Base-by-base conservation (phyloP, 345 rosid species). In the Citrus hindsii region DNA sequence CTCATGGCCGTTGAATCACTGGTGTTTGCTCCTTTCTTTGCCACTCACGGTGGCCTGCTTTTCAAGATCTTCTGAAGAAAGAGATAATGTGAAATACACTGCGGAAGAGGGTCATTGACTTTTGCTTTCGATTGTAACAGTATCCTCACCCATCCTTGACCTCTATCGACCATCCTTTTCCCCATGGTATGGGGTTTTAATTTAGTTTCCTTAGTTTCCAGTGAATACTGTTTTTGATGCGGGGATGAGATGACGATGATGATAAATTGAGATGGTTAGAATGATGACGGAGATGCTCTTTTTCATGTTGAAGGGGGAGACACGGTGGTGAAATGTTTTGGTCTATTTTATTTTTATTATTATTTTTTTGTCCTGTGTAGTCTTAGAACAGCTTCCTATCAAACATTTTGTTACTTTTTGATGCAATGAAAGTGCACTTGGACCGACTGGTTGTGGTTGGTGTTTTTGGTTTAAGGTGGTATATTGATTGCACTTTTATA, bases 1-100 rank as follows among this genome's bases (percentile, higher is more conserved):
- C 91, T 91, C 21, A 91, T 91, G 94, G 94, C 92, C 0, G 92
- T 91, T 0, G 94, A 91, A 77, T 91, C 94, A 25, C 94, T 91
- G 0, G 94, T 91, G 53, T 91, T 91, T 61, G 94, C 91, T 58
- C 91, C 94, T 38, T 91, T 91, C 77, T 91, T 91, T 1, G 94
- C 94, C 69, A 87, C 90, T 6, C 94, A 91, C 18, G 94, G 94
- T 5, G 94, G 92, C 64, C 38, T 91, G 59, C 86, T 91, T 35
- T 91, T 91, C 87, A 91, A 86, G 88, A 86, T 91, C 59, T 89
- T 88, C 82, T 86, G 67, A 88, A 77, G 5, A 70, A 10, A 2
- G 48, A 19, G 35, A 19, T 32, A 1, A 40, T 19, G 6, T 24
- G 32, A 53, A 71, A 9, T 19, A 46, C 68, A 66, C 1, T 2